Conservation (phyloP, 352 stramenopile species). For the Aphanomyces invadans region DNA sequence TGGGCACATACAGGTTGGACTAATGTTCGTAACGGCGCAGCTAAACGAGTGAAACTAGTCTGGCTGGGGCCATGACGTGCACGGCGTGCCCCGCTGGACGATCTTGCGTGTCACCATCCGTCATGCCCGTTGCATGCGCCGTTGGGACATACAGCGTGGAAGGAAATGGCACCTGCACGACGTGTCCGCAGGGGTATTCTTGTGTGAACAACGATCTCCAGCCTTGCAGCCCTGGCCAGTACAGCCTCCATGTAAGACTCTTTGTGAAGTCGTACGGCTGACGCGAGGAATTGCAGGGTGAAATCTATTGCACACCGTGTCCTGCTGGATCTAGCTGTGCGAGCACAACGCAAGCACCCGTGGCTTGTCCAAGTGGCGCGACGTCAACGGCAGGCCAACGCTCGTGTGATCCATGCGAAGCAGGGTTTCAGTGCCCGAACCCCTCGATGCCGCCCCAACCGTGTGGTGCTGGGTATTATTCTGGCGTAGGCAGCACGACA, state of each 20-base stretch:
- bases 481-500: constrained; percentile 36
- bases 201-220: constrained; percentile 25
- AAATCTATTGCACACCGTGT: constrained; percentile 37
- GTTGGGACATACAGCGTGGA: constrained; percentile 24
- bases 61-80: neutral
- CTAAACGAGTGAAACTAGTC: neutral
- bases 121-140: constrained; percentile 19
- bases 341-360: constrained; percentile 28
- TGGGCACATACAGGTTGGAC: constrained; percentile 2
- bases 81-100: constrained; percentile 8
- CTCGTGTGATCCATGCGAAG: constrained; percentile 38
- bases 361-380: constrained; percentile 32
- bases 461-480: constrained; percentile 38
- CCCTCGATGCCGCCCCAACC: constrained; percentile 26
- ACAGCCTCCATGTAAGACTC: constrained; percentile 34
- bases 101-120: constrained; percentile 25
- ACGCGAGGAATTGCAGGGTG: neutral
- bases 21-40: no score
- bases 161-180: constrained; percentile 17
- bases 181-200: constrained; percentile 20
- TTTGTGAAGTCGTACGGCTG: neutral
- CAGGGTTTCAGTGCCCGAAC: constrained; percentile 37
- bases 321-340: constrained; percentile 42
- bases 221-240: constrained; percentile 41
- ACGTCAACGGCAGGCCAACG: constrained; percentile 36